Evolutionary conservation across 179 eudicot species (phyloP), one percentile per base, ranked within the genome.

Genomic region (Monotropa hypopitys): DNA sequence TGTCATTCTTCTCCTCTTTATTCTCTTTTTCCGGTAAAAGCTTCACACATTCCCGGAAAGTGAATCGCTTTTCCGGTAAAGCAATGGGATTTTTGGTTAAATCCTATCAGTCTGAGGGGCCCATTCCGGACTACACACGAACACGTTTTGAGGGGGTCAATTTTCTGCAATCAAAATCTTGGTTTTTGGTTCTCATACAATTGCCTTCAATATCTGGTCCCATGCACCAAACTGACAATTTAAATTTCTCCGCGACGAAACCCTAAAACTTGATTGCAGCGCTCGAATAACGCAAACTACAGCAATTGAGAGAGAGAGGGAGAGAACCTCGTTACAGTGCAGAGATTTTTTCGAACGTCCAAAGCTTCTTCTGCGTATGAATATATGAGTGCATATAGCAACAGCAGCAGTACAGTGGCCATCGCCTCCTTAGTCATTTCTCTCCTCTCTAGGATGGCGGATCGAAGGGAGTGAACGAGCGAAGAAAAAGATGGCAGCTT

Each of bases 311-410:
- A 50, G 45, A 18, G 13, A 18, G 38, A 35, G 32, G 32, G 53
- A 35, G 18, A 47, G 30, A 33, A 79, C 90, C 90, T 84, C 10
- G 90, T 80, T 2, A 78, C 89, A 63, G 90, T 88, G 45, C 85
- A 78, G 23, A 88, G 82, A 73, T 84, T 85, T 38, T 76, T 83
- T 10, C 90, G 89, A 72, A 86, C 82, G 75, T 88, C 89, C 73
- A 88, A 86, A n/a, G 33, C 16, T 77, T 86, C 80, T 42, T 82
- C 81, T 45, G 87, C 83, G 61, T 33, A 33, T 32, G 62, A 47
- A 23, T 32, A 11, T 13, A 23, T 0, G 72, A 43, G 11, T 33
- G 32, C 42, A 51, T 47, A 76, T 13, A 66, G 10, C 18, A 66
- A 49, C n/a, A 66, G 21, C 33, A 66, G 23, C 15, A 76, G 33